Evolutionary conservation across 768 basidiomycete genomes (phyloP).

Genomic region (Lentinula lateritia): DNA sequence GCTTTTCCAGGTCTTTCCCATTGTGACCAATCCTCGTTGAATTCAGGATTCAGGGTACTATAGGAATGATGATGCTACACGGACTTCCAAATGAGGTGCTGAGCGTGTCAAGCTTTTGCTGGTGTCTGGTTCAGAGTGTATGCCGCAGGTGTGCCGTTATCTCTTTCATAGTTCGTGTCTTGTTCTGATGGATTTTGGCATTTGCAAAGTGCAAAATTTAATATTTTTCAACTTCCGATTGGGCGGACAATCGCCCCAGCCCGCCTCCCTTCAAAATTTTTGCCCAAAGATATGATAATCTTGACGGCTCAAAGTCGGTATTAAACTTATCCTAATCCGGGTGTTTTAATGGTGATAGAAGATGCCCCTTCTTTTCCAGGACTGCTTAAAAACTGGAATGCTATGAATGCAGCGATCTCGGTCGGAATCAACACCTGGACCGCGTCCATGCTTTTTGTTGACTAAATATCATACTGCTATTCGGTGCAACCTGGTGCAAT

Average conservation of each 20-base stretch:
- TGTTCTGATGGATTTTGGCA: slow-evolving; percentile 3
- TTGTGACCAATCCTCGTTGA: not conserved
- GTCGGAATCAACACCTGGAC: slow-evolving; percentile 7
- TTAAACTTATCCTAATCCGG: not conserved
- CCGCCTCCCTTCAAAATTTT: not conserved
- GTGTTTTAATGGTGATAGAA: not conserved
- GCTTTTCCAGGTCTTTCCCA: not conserved
- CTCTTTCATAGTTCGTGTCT: not conserved
- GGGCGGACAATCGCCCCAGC: not conserved
- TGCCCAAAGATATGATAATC: not conserved
- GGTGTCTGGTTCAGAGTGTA: not conserved
- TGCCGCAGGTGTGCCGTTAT: slow-evolving; percentile 6
- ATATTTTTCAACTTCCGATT: not conserved
- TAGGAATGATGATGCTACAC: not conserved
- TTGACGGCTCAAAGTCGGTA: not conserved
- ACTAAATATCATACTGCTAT: slow-evolving; percentile 9
- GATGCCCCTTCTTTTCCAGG: slow-evolving; percentile 5
- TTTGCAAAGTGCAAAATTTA: not conserved
- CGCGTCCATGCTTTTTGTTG: slow-evolving; percentile 5
- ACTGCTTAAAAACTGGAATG: slow-evolving; percentile 2
- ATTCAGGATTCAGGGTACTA: not conserved
- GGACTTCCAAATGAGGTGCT: not conserved
- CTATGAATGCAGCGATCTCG: slow-evolving; percentile 5
- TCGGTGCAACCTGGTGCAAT: not conserved
- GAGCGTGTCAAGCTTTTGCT: not conserved